Conservation (phyloP, 2,329 filamentous ascomycete genomes). For the Fonsecaea erecta region DNA sequence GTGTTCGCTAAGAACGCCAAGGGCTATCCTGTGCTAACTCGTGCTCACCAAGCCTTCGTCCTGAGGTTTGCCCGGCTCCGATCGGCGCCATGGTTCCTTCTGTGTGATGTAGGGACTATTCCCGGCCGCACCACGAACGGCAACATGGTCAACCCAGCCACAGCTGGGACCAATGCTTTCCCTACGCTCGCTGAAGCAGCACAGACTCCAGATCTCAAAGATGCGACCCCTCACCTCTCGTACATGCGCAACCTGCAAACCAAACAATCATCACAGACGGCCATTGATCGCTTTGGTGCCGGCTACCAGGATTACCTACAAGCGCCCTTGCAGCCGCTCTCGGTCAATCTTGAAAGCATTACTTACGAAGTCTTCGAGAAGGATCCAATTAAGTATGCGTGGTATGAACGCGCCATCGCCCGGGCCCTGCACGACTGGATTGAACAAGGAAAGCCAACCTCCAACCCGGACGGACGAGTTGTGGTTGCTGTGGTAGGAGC, state of each 20-base stretch:
- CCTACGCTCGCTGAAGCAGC: constrained; percentile 74
- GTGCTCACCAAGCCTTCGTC: constrained; percentile 62
- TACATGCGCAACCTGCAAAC: constrained; percentile 86
- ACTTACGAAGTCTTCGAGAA: constrained; percentile 99
- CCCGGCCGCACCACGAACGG: constrained; percentile 47
- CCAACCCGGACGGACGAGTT: constrained; percentile 70
- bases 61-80: constrained; percentile 62
- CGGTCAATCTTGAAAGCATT: constrained; percentile 94
- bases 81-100: constrained; percentile 63
- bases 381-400: constrained; percentile 96
- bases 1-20: constrained; percentile 64
- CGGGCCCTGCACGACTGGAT: constrained; percentile 82
- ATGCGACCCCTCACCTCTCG: constrained; percentile 69
- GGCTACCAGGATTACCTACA: constrained; percentile 94
- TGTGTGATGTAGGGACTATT: constrained; percentile 62
- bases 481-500: constrained; percentile 92
- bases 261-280: constrained; percentile 70
- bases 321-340: constrained; percentile 89
- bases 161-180: constrained; percentile 50
- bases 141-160: constrained; percentile 5
- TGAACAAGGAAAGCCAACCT: constrained; percentile 72
- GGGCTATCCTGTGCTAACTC: constrained; percentile 63
- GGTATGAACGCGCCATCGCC: constrained; percentile 85
- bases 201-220: constrained; percentile 53
- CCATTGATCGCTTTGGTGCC: constrained; percentile 69